Base-by-base conservation (phyloP, 768 basidiomycete genomes). In the Exsudoporus frostii region DNA sequence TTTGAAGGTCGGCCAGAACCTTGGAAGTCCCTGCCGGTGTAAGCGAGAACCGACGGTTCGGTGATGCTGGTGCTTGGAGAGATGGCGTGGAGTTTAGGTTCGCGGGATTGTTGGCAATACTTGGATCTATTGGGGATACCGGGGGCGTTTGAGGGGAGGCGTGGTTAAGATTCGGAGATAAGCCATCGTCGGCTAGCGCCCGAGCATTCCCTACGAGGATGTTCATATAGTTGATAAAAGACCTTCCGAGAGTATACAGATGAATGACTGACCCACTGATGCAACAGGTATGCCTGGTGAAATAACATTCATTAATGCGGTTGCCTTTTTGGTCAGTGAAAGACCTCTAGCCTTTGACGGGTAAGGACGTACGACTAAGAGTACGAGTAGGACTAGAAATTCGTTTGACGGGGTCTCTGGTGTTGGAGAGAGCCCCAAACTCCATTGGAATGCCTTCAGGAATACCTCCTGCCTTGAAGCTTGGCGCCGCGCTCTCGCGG, bases 1-100 rank as follows among this genome's bases (percentile, higher is more conserved):
- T 80, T 67, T 95, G 92, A 20, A 95, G 78, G 68, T 92, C 90
- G 2, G 89, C 89, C 50, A 95, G 76, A 24, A 95, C 92, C 64
- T 89, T 92, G 15, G 92, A 92, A 10, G 90, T 93, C 8, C 86
- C 88, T 2, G 85, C 87, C 1, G 88, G 86, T 14, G 85, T 83
- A 41, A 89, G 74, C 5, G 88, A 80, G 45, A 73, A 77, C 10
- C 79, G 68, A 44, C 85, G 79, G 9, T 76, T 79, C n/a, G 86
- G 75, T 19, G 75, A 76, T 10, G 66, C 52, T 9, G 73, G 80
- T 6, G 79, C 76, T 49, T 73, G 75, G 1, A 79, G 70, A 5
- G 73, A 64, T 27, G 64, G 53, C 8, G 78, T 75, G 22, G 74
- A 67, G 19, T 72, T 69, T 9, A 71, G 62, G 17, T 67, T 58